phyloP scores from a whole-genome alignment of 805 yeast genomes.

The Metschnikowia gelsemii region DNA sequence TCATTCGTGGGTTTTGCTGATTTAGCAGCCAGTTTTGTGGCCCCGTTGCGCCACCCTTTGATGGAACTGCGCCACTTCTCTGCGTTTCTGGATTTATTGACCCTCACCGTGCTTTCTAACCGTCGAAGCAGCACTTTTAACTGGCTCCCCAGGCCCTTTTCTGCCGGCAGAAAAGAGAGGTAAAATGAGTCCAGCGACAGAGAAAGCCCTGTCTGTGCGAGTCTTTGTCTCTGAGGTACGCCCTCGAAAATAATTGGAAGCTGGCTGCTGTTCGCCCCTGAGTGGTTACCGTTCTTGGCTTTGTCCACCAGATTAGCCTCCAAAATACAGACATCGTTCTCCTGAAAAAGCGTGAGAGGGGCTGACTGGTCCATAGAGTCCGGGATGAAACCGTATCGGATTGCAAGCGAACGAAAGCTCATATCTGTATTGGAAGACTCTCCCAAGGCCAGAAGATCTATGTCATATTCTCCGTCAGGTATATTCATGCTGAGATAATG shows the following conservation, averaged over 20 bases:
- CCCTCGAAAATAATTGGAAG: slow-evolving; percentile 42
- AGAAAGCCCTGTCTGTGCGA: slow-evolving; percentile 9
- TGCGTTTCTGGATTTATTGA: slow-evolving; percentile 39
- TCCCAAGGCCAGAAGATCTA: slow-evolving; percentile 33
- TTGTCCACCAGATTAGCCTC: slow-evolving; percentile 30
- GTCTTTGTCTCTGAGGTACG: slow-evolving; percentile 29
- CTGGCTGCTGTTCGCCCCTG: neutral
- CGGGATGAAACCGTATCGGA: slow-evolving; percentile 43
- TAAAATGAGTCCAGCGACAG: slow-evolving; percentile 31
- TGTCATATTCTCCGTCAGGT: slow-evolving; percentile 46
- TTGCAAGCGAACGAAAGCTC: slow-evolving; percentile 16
- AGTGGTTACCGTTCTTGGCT: slow-evolving; percentile 12
- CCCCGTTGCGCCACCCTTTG: slow-evolving; percentile 7
- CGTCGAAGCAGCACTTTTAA: slow-evolving; percentile 20
- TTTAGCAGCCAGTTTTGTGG: neutral
- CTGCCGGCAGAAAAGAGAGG: slow-evolving; percentile 25
- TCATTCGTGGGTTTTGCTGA: neutral
- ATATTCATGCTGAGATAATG: slow-evolving; percentile 24
- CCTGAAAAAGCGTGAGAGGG: slow-evolving; percentile 35
- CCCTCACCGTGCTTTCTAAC: slow-evolving; percentile 33
- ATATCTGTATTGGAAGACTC: slow-evolving; percentile 2
- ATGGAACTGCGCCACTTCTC: slow-evolving; percentile 28
- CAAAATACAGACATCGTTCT: slow-evolving; percentile 33
- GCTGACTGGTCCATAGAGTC: slow-evolving; percentile 40
- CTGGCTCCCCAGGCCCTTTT: slow-evolving; percentile 5